Conservation (phyloP, 441 rosid species). For the Populus tomentosa region DNA sequence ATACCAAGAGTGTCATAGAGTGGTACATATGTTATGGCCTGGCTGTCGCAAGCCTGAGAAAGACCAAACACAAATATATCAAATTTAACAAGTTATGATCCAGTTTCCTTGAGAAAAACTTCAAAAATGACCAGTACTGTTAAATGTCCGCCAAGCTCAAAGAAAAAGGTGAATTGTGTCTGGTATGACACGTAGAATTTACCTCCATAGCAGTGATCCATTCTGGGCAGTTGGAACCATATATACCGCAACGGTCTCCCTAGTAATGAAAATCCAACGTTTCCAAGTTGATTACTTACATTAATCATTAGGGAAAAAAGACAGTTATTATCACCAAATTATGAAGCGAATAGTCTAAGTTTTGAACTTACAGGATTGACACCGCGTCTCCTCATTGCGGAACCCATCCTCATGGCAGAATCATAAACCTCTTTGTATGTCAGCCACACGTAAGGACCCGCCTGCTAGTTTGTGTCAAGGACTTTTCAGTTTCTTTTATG, state of each 20-base stretch:
- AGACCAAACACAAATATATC: not conserved
- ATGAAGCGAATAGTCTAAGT: not conserved
- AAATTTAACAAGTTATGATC: not conserved
- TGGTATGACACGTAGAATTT: not conserved
- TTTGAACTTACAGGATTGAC: slow-evolving; percentile 55
- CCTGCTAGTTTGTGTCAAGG: slow-evolving; percentile 30
- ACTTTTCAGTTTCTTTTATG: slow-evolving; percentile 20
- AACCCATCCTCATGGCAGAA: slow-evolving; percentile 57
- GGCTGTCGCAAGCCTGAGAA: slow-evolving; percentile 73
- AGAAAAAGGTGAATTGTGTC: no score
- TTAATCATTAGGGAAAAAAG: not conserved
- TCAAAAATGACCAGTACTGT: not conserved
- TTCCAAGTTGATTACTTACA: not conserved
- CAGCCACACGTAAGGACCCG: slow-evolving; percentile 73
- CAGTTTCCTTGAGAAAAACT: not conserved
- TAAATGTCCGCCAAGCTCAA: not conserved
- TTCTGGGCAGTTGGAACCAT: slow-evolving; percentile 75
- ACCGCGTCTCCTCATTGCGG: slow-evolving; percentile 62
- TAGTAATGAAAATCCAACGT: slow-evolving; percentile 6
- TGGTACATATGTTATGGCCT: slow-evolving; percentile 70
- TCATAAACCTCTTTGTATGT: slow-evolving; percentile 73
- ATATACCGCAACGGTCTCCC: slow-evolving; percentile 87
- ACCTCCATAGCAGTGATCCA: slow-evolving; percentile 92
- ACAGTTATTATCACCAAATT: not conserved
- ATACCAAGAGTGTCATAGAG: slow-evolving; percentile 85